Evolutionary conservation across 73 alveolate species (phyloP).

Genomic region (Paramecium octaurelia): DNA sequence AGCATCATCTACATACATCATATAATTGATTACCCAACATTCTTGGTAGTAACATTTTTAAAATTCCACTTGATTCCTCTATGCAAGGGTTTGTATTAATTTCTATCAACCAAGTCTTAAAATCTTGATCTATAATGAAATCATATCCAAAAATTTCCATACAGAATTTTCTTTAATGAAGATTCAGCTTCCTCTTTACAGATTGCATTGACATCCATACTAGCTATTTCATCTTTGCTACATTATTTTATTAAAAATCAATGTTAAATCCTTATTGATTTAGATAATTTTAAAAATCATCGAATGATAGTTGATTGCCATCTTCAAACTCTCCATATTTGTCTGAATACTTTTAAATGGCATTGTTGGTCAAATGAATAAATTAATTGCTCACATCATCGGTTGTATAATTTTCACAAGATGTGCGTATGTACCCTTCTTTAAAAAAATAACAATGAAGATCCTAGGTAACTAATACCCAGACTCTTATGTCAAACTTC

Average conservation of each 20-base stretch:
- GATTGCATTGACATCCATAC: conserved; percentile 70
- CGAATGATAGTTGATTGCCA: conserved; percentile 79
- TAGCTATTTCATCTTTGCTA: conserved; percentile 72
- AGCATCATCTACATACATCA: conserved; percentile 59
- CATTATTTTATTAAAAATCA: conserved; percentile 70
- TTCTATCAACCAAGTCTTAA: conserved; percentile 89
- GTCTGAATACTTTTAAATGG: conserved; percentile 71
- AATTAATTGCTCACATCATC: conserved; percentile 68
- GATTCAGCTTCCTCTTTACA: conserved; percentile 65
- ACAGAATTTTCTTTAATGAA: conserved; percentile 73
- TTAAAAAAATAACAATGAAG: conserved; percentile 70
- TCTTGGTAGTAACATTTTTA: conserved; percentile 86
- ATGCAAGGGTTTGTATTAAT: conserved; percentile 94
- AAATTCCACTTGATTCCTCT: conserved; percentile 82
- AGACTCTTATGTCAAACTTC: conserved; percentile 79
- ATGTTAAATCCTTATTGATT: conserved; percentile 65
- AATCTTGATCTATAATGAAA: conserved; percentile 82
- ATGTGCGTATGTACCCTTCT: conserved; percentile 80
- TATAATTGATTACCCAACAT: conserved; percentile 70
- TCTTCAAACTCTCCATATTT: conserved; percentile 76
- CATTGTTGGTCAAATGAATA: conserved; percentile 78
- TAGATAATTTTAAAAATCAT: conserved; percentile 68
- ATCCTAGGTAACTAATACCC: conserved; percentile 74
- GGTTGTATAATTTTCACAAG: conserved; percentile 66
- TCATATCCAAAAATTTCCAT: conserved; percentile 94